Base-by-base conservation (phyloP, 495 filamentous ascomycete genomes). In the Penicillium cinerascens region DNA sequence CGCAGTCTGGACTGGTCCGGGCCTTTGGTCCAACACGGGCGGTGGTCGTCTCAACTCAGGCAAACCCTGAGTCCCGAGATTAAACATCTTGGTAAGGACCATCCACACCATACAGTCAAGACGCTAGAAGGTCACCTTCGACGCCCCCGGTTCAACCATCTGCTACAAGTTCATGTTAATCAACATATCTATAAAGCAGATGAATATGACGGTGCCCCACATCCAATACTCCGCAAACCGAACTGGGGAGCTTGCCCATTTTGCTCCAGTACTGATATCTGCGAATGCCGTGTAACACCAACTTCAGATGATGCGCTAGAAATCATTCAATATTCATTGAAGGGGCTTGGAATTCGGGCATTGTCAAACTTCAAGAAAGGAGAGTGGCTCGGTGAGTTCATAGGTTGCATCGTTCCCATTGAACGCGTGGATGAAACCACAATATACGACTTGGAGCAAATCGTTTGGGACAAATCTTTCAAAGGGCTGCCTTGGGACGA, bases 281-380 rank as follows among this genome's bases (percentile, higher is more conserved):
- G 68, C 51, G 15, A 49, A 1, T 70, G 71, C 47, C 18, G 27
- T 3, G 3, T 64, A 10, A 16, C 42, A 10, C 17, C 47, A 6
- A 40, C 56, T 1, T 42, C 59, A 4, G 64, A 55, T 21, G 60
- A 60, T 4, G 33, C 73, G 27, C 48, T 73, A 3, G 70, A 76
- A 51, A 55, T 76, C 2, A 44, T 55, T 10, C 68, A 74, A 22
- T 67, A 59, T 23, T 54, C 54, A 18, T 11, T 15, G 2, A 67
- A 52, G 39, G 71, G 71, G n/a, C 55, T 60, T 10, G 73, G 71
- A 0, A 57, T 76, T 18, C 65, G 71, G 3, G 48, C 63, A 1
- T 64, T 77, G 17, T 25, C 60, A 0, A 46, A 49, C 11, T 64
- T 76, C 53, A 46, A 44, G 7, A 25, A 36, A 15, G 56, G 57